Evolutionary conservation across 768 basidiomycete species (phyloP), one percentile per base, ranked within the genome.

Genomic region (Tephrocybe sp.): DNA sequence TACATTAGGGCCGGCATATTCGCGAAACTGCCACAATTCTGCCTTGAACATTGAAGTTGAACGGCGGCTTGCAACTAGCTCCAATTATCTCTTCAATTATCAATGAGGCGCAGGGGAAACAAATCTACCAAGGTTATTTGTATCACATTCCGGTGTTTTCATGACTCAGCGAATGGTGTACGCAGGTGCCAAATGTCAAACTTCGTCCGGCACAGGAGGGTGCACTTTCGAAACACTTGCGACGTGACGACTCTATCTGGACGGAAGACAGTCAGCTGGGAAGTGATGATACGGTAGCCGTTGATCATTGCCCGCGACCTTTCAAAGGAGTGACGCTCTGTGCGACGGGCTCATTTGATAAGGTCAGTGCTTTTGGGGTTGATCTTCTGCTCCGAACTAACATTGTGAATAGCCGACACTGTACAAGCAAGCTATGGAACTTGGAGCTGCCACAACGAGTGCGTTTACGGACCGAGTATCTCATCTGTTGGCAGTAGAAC

Each of bases 401-500:
- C 36, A 9, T 30, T 50, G 15, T 40, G 25, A 18, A 3, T 54
- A 94, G 92, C 76, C 82, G 0, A 76, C 78, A 1, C 56, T 95
- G 28, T 90, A 90, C 63, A 84, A 83, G 53, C 81, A 89, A 61
- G 91, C 90, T 0, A 70, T 80, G 20, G 87, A 93, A 58, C 84
- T 97, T 12, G 94, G 94, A 10, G 94, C 91, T 23, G 69, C 68
- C 3, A 75, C 80, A 38, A 76, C 81, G 14, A 78, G 70, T 26
- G 86, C 90, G 43, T 85, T 96, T 55, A 98, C 93, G 0, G 87
- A 92, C 63, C 75, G 75, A 40, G 87, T 90, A n/a, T 95, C 93
- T 0, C 93, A 96, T 72, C 78, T 98, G 18, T 75, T 98, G 36
- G 91, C 93, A 0, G 71, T 68, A n/a, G 76, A 74, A n/a, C 85